Evolutionary conservation across 805 yeast species (phyloP).

Genomic region (Sugiyamaella valdiviana): DNA sequence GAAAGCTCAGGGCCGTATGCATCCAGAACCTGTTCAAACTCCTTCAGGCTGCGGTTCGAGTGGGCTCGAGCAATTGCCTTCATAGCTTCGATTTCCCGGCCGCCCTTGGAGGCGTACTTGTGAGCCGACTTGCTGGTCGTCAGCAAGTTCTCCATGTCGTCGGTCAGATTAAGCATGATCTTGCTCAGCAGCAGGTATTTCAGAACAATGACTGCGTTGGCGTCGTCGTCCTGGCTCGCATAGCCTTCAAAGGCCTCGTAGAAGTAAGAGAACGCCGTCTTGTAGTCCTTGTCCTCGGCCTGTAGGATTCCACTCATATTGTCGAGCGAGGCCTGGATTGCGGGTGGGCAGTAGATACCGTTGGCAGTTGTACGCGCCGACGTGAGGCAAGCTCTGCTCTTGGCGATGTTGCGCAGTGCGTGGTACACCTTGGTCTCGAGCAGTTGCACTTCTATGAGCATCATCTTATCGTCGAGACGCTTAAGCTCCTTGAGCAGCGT

Average conservation of each 20-base stretch:
- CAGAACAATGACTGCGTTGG: slow-evolving; percentile 62
- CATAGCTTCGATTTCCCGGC: slow-evolving; percentile 91
- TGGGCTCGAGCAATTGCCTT: slow-evolving; percentile 87
- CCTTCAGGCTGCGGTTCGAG: slow-evolving; percentile 80
- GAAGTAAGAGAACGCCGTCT: slow-evolving; percentile 92
- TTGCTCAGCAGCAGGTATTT: slow-evolving; percentile 91
- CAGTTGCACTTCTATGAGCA: slow-evolving; percentile 90
- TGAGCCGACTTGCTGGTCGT: slow-evolving; percentile 58
- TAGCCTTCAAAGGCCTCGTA: slow-evolving; percentile 92
- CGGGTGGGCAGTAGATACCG: slow-evolving; percentile 90
- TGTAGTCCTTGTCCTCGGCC: slow-evolving; percentile 95
- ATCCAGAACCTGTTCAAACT: slow-evolving; percentile 77
- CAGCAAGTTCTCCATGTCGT: slow-evolving; percentile 76
- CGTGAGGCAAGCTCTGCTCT: slow-evolving; percentile 85
- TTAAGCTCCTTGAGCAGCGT: slow-evolving; percentile 77
- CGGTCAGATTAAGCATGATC: slow-evolving; percentile 82
- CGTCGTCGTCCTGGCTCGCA: slow-evolving; percentile 47
- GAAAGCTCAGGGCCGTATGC: slow-evolving; percentile 66
- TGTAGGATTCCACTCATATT: slow-evolving; percentile 91
- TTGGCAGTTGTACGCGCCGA: slow-evolving; percentile 98
- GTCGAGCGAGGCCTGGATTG: slow-evolving; percentile 88
- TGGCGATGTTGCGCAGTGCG: slow-evolving; percentile 83
- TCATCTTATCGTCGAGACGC: slow-evolving; percentile 89
- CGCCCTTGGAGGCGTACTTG: slow-evolving; percentile 49
- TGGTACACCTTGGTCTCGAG: slow-evolving; percentile 87